Percentiles rank a stretch among this genome's conserved stretches.
phyloP scores from a whole-genome alignment of 352 stramenopile species.

The Globisporangium okanoganense region DNA sequence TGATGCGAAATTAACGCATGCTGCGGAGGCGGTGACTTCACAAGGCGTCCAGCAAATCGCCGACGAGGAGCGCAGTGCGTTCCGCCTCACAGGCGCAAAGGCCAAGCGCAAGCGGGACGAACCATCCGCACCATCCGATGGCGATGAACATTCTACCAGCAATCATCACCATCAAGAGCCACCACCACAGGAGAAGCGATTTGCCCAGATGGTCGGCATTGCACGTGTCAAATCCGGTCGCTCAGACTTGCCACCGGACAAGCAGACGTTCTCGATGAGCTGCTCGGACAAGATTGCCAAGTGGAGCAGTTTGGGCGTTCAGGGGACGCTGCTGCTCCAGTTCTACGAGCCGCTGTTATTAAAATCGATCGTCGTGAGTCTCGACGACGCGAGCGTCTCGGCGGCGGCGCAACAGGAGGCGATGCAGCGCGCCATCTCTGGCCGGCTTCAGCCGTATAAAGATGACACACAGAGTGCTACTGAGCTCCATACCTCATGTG shows the following conservation, averaged over 20 bases:
- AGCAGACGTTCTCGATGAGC: constrained; percentile 90
- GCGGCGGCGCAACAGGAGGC: constrained; percentile 33
- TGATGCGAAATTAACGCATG: background rate
- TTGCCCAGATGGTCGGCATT: constrained; percentile 66
- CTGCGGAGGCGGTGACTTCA: background rate
- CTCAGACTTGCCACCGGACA: constrained; percentile 84
- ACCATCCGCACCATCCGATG: constrained; percentile 1
- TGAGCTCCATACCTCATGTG: background rate
- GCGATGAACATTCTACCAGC: background rate
- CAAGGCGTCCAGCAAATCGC: background rate
- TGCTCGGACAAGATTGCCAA: constrained; percentile 92
- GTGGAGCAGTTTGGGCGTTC: constrained; percentile 82
- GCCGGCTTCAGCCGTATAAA: constrained; percentile 17
- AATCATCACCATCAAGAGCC: background rate
- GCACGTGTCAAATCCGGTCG: constrained; percentile 90
- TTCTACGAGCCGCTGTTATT: constrained; percentile 63
- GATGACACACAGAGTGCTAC: background rate
- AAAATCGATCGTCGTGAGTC: constrained; percentile 41
- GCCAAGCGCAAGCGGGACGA: constrained; percentile 27
- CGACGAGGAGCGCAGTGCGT: constrained; percentile 30
- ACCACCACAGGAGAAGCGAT: constrained; percentile 40
- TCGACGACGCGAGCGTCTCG: constrained; percentile 36
- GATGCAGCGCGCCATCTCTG: constrained; percentile 41
- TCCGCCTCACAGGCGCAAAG: constrained; percentile 70
- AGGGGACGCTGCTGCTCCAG: constrained; percentile 67